phyloP scores from a whole-genome alignment of 140 eudicot species.

The Anethum foeniculum region DNA sequence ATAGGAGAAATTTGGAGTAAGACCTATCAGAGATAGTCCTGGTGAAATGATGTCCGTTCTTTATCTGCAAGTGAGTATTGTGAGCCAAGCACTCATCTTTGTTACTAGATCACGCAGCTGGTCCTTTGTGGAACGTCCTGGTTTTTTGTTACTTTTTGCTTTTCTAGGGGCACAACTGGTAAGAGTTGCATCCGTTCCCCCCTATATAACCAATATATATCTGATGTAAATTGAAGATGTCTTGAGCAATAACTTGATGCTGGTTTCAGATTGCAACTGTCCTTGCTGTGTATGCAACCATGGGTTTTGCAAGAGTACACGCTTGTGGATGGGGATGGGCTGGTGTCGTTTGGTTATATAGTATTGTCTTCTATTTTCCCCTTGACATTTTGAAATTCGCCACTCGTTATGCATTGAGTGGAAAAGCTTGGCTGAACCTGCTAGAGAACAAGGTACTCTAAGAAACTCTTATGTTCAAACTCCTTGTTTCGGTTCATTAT shows the following conservation, averaged over 20 bases:
- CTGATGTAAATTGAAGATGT: neutral
- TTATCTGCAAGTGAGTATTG: slow-evolving; percentile 80
- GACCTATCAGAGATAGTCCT: slow-evolving; percentile 38
- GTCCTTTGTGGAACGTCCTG: slow-evolving; percentile 78
- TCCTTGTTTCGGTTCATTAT: neutral
- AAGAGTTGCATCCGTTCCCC: slow-evolving; percentile 7
- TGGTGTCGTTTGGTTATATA: slow-evolving; percentile 18
- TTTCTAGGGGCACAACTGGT: slow-evolving; percentile 76
- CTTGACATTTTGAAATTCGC: slow-evolving; percentile 20
- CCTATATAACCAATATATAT: neutral
- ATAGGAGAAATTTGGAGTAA: slow-evolving; percentile 57
- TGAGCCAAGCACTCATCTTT: slow-evolving; percentile 76
- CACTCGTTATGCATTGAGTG: slow-evolving; percentile 15
- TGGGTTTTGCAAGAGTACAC: slow-evolving; percentile 17
- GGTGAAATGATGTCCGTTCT: slow-evolving; percentile 72
- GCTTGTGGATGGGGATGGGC: slow-evolving; percentile 26
- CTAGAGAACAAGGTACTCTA: slow-evolving; percentile 13
- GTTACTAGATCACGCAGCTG: slow-evolving; percentile 83
- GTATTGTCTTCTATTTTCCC: slow-evolving; percentile 13
- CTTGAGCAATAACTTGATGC: neutral
- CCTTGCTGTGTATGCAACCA: slow-evolving; percentile 16
- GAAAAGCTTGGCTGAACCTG: slow-evolving; percentile 17
- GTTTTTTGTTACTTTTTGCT: slow-evolving; percentile 46
- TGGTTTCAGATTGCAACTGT: slow-evolving; percentile 15
- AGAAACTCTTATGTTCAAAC: neutral